phyloP scores from a whole-genome alignment of 2,329 filamentous ascomycete species.

The Beauveria varroae region DNA sequence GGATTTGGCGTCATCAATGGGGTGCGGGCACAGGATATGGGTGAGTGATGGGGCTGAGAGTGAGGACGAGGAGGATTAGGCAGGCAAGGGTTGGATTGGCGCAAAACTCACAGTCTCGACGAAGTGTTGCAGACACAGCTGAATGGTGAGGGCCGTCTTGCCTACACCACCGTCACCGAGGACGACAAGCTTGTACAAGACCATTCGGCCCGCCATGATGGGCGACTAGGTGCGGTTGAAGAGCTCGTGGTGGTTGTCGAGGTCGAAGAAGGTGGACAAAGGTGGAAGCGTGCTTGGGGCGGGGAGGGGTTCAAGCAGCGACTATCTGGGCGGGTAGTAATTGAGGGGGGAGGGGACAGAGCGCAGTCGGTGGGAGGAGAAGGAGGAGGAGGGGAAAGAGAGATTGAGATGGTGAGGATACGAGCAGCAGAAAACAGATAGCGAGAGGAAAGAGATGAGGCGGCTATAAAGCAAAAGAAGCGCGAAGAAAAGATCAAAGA shows the following conservation, averaged over 20 bases:
- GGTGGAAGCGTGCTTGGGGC: background rate
- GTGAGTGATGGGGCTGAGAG: background rate
- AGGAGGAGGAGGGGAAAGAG: background rate
- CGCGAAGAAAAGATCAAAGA: background rate
- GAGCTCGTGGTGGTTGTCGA: background rate
- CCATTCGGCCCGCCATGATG: constrained; percentile 85
- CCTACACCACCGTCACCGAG: constrained; percentile 89
- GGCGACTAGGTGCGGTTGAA: constrained; percentile 16
- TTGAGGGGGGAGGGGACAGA: background rate
- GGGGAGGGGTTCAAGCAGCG: constrained; percentile 3
- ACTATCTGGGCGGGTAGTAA: background rate
- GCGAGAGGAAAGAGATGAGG: background rate
- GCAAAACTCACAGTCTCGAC: constrained; percentile 69
- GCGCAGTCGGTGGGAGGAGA: background rate
- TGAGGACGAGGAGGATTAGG: background rate
- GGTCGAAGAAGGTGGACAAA: background rate
- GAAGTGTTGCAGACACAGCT: constrained; percentile 97
- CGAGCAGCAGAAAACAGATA: background rate
- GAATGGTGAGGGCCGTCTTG: constrained; percentile 89
- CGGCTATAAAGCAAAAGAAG: constrained; percentile 1
- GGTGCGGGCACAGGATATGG: background rate
- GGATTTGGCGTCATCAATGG: constrained; percentile 1
- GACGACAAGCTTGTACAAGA: constrained; percentile 92
- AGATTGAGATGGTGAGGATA: background rate
- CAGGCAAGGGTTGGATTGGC: background rate